Percentiles rank a stretch among this genome's conserved stretches.
These are phyloP conservation scores for Plasmodium gaboni DNA, from an alignment of 169 alveolate genomes.

Conservation along the genomic window DNA sequence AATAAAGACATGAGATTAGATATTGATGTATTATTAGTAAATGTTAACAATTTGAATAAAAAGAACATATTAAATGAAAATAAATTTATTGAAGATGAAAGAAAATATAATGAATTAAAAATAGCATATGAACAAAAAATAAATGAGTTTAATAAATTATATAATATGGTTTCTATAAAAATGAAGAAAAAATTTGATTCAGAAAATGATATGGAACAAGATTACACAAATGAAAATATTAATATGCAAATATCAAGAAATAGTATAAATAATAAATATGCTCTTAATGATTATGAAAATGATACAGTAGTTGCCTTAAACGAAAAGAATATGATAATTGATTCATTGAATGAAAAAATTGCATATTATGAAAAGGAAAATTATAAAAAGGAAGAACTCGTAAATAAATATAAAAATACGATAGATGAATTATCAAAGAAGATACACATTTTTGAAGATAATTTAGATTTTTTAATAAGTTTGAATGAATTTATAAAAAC, in stretches of 20 bases:
- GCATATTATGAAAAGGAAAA: slow-evolving; percentile 30
- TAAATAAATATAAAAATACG: slow-evolving; percentile 32
- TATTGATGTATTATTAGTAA: slow-evolving; percentile 41
- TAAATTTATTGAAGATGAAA: slow-evolving; percentile 1
- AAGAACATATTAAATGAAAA: slow-evolving; percentile 26
- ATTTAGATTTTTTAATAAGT: slow-evolving; percentile 30
- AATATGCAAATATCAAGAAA: neutral
- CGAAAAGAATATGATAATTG: slow-evolving; percentile 39
- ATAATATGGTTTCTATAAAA: slow-evolving; percentile 6
- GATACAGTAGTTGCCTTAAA: neutral
- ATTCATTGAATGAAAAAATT: slow-evolving; percentile 24
- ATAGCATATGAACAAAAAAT: slow-evolving; percentile 28
- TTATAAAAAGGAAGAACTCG: slow-evolving; percentile 29
- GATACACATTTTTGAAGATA: slow-evolving; percentile 61
- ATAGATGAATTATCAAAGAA: slow-evolving; percentile 33
- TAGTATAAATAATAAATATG: neutral
- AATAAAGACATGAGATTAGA: slow-evolving; percentile 59
- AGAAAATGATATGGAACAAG: neutral
- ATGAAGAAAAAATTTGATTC: slow-evolving; percentile 37
- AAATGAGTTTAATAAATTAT: slow-evolving; percentile 25
- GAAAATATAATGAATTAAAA: slow-evolving; percentile 46
- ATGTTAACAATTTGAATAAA: slow-evolving; percentile 46
- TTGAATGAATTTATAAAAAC: slow-evolving; percentile 45
- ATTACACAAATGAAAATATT: neutral
- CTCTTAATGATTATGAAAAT: neutral